These are phyloP conservation scores for Pichia phayaonensis DNA, from an alignment of 805 yeast genomes.

Conservation along the genomic window DNA sequence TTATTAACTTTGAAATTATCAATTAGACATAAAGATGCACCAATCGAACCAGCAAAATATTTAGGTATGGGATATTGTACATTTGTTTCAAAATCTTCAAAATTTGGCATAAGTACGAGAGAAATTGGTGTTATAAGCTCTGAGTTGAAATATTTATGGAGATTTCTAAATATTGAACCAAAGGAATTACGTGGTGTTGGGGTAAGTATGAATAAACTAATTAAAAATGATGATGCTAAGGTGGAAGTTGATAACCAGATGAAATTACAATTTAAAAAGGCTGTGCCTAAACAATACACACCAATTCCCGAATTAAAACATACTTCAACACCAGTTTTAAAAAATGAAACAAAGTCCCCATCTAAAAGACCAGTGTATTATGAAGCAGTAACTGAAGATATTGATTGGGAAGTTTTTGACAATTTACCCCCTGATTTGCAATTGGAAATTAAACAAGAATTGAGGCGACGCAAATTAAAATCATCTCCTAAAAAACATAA, in stretches of 20 bases:
- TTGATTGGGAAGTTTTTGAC: slow-evolving; percentile 59
- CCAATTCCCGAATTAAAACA: background rate
- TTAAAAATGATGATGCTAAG: slow-evolving; percentile 25
- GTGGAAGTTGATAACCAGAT: slow-evolving; percentile 24
- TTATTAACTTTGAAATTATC: slow-evolving; percentile 61
- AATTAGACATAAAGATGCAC: slow-evolving; percentile 56
- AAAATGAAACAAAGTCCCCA: background rate
- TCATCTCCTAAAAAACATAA: slow-evolving; percentile 17
- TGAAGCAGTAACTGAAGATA: slow-evolving; percentile 19
- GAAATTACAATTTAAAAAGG: slow-evolving; percentile 28
- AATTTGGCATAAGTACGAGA: slow-evolving; percentile 54
- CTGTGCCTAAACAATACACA: background rate
- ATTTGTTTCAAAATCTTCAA: slow-evolving; percentile 47
- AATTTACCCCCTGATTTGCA: slow-evolving; percentile 61
- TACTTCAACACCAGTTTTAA: background rate
- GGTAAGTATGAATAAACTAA: slow-evolving; percentile 55
- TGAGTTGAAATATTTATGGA: slow-evolving; percentile 48
- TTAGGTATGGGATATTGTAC: slow-evolving; percentile 84
- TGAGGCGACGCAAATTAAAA: slow-evolving; percentile 32
- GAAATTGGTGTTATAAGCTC: slow-evolving; percentile 54
- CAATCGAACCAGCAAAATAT: slow-evolving; percentile 67
- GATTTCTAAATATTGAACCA: slow-evolving; percentile 47
- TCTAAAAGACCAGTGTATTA: background rate
- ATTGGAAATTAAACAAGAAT: slow-evolving; percentile 49
- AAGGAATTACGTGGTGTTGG: slow-evolving; percentile 74